These are phyloP conservation scores for Nannochloropsis gaditana DNA, from an alignment of 108 stramenopile species.

Conservation along the genomic window DNA sequence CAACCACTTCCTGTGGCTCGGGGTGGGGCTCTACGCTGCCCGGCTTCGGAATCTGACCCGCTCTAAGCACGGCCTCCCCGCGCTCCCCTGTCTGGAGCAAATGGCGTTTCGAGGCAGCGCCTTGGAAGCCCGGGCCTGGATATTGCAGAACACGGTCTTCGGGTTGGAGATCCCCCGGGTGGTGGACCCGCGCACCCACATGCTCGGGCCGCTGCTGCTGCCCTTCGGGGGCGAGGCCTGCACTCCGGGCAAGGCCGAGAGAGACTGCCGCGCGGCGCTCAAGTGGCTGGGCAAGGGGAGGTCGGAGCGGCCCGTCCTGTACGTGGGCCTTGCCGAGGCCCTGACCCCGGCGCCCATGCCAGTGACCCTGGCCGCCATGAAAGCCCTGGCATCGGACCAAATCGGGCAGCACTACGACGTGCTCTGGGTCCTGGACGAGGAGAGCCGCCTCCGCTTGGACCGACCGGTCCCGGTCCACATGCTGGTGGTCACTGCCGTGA, in stretches of 20 bases:
- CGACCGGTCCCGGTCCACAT: not conserved
- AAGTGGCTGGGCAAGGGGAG: not conserved
- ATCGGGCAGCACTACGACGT: not conserved
- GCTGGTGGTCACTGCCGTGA: not conserved
- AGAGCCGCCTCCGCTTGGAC: not conserved
- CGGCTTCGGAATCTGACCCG: not conserved
- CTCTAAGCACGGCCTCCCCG: not conserved
- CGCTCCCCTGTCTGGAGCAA: not conserved
- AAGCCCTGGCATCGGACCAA: slow-evolving; percentile 8
- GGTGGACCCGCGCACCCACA: not conserved
- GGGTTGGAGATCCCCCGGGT: not conserved
- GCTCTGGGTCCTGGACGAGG: slow-evolving; percentile 10
- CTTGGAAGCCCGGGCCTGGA: not conserved
- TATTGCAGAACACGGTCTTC: not conserved
- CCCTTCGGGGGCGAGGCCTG: not conserved
- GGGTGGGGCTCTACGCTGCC: not conserved
- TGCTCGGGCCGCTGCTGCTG: not conserved
- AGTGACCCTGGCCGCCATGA: not conserved
- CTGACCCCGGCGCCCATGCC: not conserved
- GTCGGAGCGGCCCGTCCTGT: not conserved
- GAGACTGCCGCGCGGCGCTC: not conserved
- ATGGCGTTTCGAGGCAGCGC: not conserved
- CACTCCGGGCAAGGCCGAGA: not conserved
- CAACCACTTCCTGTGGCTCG: slow-evolving; percentile 4
- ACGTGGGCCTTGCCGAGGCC: not conserved